Conservation (phyloP, 148 eudicot genomes). For the Pharnaceum exiguum region DNA sequence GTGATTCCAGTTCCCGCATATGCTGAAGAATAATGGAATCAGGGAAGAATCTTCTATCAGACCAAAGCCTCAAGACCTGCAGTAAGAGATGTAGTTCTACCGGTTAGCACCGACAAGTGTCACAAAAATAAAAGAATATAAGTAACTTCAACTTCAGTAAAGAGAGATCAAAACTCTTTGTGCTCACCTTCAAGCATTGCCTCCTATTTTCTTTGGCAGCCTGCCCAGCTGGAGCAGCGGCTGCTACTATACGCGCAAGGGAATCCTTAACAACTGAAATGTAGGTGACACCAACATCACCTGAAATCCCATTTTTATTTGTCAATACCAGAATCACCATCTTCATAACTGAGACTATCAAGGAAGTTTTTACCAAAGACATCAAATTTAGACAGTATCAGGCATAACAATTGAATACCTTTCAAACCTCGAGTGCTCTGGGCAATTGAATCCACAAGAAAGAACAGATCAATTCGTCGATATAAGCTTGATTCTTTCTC, state of each 20-base stretch:
- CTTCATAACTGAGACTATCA: neutral
- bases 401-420: slow-evolving; percentile 38
- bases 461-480: slow-evolving; percentile 84
- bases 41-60: slow-evolving; percentile 76
- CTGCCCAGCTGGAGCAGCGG: slow-evolving; percentile 98
- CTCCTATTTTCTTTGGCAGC: slow-evolving; percentile 81
- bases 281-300: slow-evolving; percentile 61
- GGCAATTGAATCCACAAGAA: slow-evolving; percentile 92
- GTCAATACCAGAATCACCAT: neutral
- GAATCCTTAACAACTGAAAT: slow-evolving; percentile 71
- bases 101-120: neutral
- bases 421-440: slow-evolving; percentile 70
- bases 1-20: slow-evolving; percentile 75
- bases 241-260: slow-evolving; percentile 69
- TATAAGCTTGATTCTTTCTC: slow-evolving; percentile 69
- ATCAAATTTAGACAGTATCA: neutral
- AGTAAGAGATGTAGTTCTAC: slow-evolving; percentile 1
- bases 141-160: no score
- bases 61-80: slow-evolving; percentile 93
- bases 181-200: slow-evolving; percentile 87
- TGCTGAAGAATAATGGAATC: slow-evolving; percentile 71
- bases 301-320: slow-evolving; percentile 30
- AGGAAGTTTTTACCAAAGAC: neutral
- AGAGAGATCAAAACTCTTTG: neutral
- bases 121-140: neutral